Evolutionary conservation across 2,329 filamentous ascomycete species (phyloP), one percentile per base, ranked within the genome.

Genomic region (Dactylellina leptospora): DNA sequence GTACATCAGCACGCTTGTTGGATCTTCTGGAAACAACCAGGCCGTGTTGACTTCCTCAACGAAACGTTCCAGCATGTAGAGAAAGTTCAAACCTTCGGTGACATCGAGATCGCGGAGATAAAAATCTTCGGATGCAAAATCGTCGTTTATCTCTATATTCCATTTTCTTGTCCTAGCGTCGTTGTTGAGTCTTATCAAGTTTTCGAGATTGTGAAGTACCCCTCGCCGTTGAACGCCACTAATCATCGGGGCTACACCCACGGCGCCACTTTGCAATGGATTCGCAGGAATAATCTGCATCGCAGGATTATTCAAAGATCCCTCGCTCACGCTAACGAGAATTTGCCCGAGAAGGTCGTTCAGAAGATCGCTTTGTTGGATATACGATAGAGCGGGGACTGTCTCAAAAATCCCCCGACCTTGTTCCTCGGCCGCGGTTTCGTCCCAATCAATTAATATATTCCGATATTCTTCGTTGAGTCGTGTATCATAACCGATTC

Each of bases 41-140:
- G 47, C 40, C 1, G 18, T 22, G 3, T 20, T 27, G 8, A 62
- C 13, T 13, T 44, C 36, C 2, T 30, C n/a, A 4, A 53, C n/a
- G 1, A 53, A 47, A 1, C 5, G 6, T 20, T 54, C 59, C 1
- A 62, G 1, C 8, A 45, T 36, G 18, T 38, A 9, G 4, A 62
- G 16, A n/a, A 54, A 42, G 16, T 23, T 30, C 1, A 23, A 28
- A 2, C 16, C 13, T n/a, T 44, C 25, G 1, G 33, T 8, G 5
- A 10, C 20, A 3, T 42, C 38, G 4, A 33, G 10, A n/a, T 25
- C 36, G 6, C 47, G n/a, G 4, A 20, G 1, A 20, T 51, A 25
- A 5, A 45, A 45, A 5, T 62, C 38, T 3, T 62, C 59, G 4
- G 23, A n/a, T 36, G 59, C 59, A 13, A 62, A 62, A 8, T 54